Evolutionary conservation across 257 asterid species (phyloP), one percentile per base, ranked within the genome.

Genomic region (Coffea canephora): DNA sequence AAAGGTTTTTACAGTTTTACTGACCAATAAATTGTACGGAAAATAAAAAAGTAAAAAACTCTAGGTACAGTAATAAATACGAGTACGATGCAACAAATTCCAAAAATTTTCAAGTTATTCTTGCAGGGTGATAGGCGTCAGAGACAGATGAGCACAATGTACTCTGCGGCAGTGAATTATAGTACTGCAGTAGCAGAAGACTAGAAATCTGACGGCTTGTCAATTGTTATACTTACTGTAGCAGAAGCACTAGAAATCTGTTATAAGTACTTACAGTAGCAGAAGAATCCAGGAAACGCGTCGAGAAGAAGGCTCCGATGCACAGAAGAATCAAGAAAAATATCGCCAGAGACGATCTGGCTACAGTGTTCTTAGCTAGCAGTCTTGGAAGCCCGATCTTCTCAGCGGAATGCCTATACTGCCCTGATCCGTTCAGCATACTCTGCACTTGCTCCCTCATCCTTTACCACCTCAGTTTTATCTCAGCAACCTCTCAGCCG

Each of bases 301-400:
- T 88, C 88, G 91, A 87, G 25, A 91, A n/a, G 82, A 90, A 90
- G 88, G 91, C 97, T 83, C 97, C 91, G 77, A 89, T n/a, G 69
- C 86, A 79, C 34, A 93, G 82, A 39, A 93, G 82, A 55, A 84
- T 36, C 61, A 91, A 79, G 77, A 89, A 86, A 77, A 85, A 82
- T 72, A 84, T 83, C 25, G 78, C 86, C 36, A 84, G 78, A 39
- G 91, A 87, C 78, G 93, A 87, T 87, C 91, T 89, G 34, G 85
- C 57, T 5, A 76, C 54, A 19, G 71, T 48, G 31, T 72, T 79
- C 59, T 18, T 62, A 46, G 79, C 83, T 70, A 75, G 66, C 59
- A 87, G 57, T 52, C 15, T 14, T 76, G 91, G 89, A 83, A 87
- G 86, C 79, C 88, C 88, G 80, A 89, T 82, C 89, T 81, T 81